Base-by-base conservation (phyloP, 2,329 filamentous ascomycete genomes). In the Botrytis hyacinthi region DNA sequence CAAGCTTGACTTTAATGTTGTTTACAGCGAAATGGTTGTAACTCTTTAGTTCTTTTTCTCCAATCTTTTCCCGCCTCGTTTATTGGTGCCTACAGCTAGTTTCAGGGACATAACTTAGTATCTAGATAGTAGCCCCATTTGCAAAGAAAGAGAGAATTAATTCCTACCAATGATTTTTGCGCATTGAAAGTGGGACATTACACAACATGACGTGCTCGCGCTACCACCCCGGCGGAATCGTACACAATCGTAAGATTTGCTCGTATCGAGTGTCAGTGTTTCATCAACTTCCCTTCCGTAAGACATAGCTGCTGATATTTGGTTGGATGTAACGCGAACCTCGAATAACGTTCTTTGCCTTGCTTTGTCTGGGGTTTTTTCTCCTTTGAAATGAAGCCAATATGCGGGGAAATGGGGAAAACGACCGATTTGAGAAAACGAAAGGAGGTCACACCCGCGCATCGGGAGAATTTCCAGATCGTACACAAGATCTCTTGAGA, bases 1-100 rank as follows among this genome's bases (percentile, higher is more conserved):
- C 46, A 54, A 69, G 70, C 37, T 69, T 69, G 60, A 59, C 44
- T 65, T 42, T 48, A 32, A 51, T 54, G 46, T 71, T 72, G 57
- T 69, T 72, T 67, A 40, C 71, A 69, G 63, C 62, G 63, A 69
- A 72, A 37, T 29, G 57, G n/a, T 72, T 69, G 71, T 69, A 72
- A 72, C 63, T 48, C 73, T 73, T 60, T 70, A 66, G 71, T 74
- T 65, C 67, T 73, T 68, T 67, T 44, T 57, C 54, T 75, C 70
- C 37, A 73, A 66, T 71, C 74, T 74, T 73, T 74, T 73, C 71
- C 67, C 60, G 44, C 60, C 35, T 51, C 40, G 60, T 54, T 51
- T 42, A 48, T 70, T 65, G 35, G 40, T 71, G 29, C 68, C 48
- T 72, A 68, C 61, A 46, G 16, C 29, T 59, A 51, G 32, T 35